Percentiles rank a stretch among this genome's conserved stretches.
Evolutionary conservation across 1,139 yeast genomes (phyloP).

Genomic region (Pneumocystis canis): DNA sequence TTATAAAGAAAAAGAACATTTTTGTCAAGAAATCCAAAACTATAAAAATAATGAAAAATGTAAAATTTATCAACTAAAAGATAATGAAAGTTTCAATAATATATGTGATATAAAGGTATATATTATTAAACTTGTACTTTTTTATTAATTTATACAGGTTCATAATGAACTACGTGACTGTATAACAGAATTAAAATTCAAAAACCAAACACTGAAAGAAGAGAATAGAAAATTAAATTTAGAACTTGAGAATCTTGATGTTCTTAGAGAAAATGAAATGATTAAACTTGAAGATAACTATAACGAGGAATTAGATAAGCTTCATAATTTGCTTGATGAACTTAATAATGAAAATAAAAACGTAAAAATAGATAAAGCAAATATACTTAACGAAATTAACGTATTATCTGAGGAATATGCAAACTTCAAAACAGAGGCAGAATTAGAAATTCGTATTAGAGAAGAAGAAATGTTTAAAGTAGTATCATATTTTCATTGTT

Average conservation of each 20-base stretch:
- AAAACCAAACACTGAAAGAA: not conserved
- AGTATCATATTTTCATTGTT: not conserved
- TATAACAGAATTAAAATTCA: not conserved
- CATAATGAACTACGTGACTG: not conserved
- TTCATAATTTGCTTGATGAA: not conserved
- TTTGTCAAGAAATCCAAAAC: not conserved
- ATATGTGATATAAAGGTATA: not conserved
- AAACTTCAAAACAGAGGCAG: not conserved
- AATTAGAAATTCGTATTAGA: not conserved
- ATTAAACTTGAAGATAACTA: not conserved
- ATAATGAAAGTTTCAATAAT: not conserved
- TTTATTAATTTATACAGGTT: not conserved
- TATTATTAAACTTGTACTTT: not conserved
- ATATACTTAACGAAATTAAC: not conserved
- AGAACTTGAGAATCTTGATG: not conserved
- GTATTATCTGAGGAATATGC: not conserved
- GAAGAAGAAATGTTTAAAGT: not conserved
- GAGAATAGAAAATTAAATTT: not conserved
- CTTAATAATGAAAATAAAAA: not conserved
- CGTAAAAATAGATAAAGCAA: not conserved
- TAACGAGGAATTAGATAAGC: not conserved
- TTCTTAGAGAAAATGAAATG: constrained; percentile 1
- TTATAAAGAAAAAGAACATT: not conserved
- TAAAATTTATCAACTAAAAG: not conserved
- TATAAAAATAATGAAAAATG: not conserved